A percentile compares a stretch with the other conserved stretches of the same genome.
Evolutionary conservation across 176 grass and related monocot species (phyloP).

Genomic region (Cymbopogon citratus): DNA sequence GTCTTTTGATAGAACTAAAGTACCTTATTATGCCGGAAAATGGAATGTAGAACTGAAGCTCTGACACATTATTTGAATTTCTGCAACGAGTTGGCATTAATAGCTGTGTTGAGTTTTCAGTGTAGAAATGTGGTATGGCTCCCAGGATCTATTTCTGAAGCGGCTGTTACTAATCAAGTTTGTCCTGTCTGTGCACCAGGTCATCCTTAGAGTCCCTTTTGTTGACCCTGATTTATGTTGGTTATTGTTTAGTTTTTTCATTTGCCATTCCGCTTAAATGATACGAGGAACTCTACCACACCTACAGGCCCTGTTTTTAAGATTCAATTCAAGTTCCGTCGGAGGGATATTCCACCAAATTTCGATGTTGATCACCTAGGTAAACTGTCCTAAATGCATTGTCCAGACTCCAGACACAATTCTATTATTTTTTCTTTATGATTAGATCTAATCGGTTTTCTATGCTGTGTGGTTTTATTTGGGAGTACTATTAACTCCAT

Average conservation of each 20-base stretch:
- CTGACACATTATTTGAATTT: background rate
- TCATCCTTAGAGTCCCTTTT: slow-evolving; percentile 29
- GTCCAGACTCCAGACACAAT: background rate
- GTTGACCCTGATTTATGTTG: slow-evolving; percentile 5
- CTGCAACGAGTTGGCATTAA: background rate
- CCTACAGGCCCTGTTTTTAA: slow-evolving; percentile 62
- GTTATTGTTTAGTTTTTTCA: background rate
- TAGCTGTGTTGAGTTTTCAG: slow-evolving; percentile 44
- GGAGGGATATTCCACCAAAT: slow-evolving; percentile 88
- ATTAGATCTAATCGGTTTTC: background rate
- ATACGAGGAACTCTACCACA: slow-evolving; percentile 5
- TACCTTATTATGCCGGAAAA: background rate
- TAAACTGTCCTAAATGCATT: slow-evolving; percentile 29
- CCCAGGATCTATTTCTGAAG: slow-evolving; percentile 79
- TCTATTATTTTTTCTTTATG: background rate
- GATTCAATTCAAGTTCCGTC: slow-evolving; percentile 82
- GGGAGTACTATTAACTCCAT: background rate
- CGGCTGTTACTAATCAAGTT: slow-evolving; percentile 61
- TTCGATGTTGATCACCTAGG: slow-evolving; percentile 87
- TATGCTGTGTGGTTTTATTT: background rate
- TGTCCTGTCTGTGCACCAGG: slow-evolving; percentile 83
- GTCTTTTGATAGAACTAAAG: slow-evolving; percentile 10
- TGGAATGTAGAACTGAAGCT: background rate
- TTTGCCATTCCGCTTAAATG: slow-evolving; percentile 15
- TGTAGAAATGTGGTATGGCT: slow-evolving; percentile 97